Conservation (phyloP, 345 rosid species). For the Aquilaria yunnanensis region DNA sequence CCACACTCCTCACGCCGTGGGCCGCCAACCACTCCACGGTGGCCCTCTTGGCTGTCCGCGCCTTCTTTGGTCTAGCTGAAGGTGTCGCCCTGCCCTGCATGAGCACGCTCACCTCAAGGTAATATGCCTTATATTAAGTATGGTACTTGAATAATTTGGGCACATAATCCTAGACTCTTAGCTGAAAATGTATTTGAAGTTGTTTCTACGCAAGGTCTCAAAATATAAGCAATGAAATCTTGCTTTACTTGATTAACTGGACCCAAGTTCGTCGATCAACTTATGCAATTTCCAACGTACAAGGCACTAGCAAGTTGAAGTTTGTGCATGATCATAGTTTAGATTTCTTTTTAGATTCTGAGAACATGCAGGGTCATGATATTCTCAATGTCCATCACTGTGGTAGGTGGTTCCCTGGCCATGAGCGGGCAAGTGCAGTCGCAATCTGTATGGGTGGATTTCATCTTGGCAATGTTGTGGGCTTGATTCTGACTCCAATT, state of each 20-base stretch:
- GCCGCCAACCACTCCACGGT: slow-evolving; percentile 82
- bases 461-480: slow-evolving; percentile 90
- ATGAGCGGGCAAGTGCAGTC: slow-evolving; percentile 87
- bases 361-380: neutral
- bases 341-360: no score
- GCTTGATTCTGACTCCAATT: slow-evolving; percentile 70
- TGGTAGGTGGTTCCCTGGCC: slow-evolving; percentile 72
- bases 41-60: slow-evolving; percentile 56
- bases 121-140: slow-evolving; percentile 1
- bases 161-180: no score
- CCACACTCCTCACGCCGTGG: slow-evolving; percentile 88
- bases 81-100: slow-evolving; percentile 92
- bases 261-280: no score
- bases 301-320: no score
- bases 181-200: no score
- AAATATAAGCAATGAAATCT: no score
- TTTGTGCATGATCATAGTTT: no score
- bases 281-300: no score
- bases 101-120: slow-evolving; percentile 84
- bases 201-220: no score
- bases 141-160: neutral
- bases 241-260: no score
- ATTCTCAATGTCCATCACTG: neutral
- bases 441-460: slow-evolving; percentile 96
- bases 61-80: slow-evolving; percentile 90